Conservation (phyloP, 2,329 filamentous ascomycete species). For the Curvularia sp. region DNA sequence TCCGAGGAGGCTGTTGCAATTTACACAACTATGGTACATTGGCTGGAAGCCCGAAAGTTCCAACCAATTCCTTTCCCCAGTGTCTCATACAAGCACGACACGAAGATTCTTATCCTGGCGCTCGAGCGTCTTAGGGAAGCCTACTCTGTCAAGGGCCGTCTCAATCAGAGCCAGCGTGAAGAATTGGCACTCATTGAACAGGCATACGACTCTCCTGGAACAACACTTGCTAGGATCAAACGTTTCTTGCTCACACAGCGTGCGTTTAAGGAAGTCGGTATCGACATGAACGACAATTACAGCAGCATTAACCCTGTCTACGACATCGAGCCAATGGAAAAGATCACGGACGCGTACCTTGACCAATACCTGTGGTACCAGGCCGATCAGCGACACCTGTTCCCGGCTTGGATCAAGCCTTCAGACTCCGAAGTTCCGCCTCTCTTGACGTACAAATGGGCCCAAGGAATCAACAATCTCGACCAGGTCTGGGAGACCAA, state of each 20-base stretch:
- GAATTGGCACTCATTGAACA: constrained; percentile 97
- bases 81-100: constrained; percentile 99
- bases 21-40: constrained; percentile 98
- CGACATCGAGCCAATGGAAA: constrained; percentile 98
- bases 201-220: constrained; percentile 96
- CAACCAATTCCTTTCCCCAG: constrained; percentile 98
- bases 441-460: constrained; percentile 96
- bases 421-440: constrained; percentile 98
- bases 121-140: constrained; percentile 91
- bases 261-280: constrained; percentile 98
- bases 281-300: constrained; percentile 99
- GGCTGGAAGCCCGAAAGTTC: constrained; percentile 97
- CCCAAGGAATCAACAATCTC: constrained; percentile 98
- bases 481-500: constrained; percentile 93
- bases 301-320: constrained; percentile 99
- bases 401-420: constrained; percentile 98
- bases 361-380: constrained; percentile 99
- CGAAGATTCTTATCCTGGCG: constrained; percentile 95
- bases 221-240: constrained; percentile 94
- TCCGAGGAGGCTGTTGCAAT: constrained; percentile 98
- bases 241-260: constrained; percentile 95
- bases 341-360: constrained; percentile 98
- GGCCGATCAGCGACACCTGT: constrained; percentile 94
- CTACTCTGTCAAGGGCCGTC: constrained; percentile 94
- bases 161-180: constrained; percentile 97